phyloP scores from a whole-genome alignment of 163 green algal genomes.

The Prototheca wickerhamii region DNA sequence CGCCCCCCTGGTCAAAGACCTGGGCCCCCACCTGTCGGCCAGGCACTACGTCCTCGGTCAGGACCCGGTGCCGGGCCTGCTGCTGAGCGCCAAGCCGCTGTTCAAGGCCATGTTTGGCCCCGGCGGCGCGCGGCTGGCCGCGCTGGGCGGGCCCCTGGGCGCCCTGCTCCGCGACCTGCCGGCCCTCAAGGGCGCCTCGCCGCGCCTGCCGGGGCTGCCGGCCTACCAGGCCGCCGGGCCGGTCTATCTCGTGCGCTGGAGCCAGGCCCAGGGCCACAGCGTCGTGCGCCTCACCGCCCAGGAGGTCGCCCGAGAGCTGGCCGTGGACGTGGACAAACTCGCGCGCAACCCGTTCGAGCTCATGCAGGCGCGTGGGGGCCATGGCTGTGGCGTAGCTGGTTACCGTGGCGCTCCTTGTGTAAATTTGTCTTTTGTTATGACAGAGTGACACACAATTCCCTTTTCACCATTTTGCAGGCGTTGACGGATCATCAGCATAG shows the following conservation, averaged over 20 bases:
- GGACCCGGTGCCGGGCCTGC: not conserved
- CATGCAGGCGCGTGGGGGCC: too few species aligned
- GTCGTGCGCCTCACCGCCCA: not conserved
- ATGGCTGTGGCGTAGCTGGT: too few species aligned
- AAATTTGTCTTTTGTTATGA: too few species aligned
- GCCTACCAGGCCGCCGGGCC: not conserved
- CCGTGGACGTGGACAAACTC: not conserved
- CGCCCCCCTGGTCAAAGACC: too few species aligned
- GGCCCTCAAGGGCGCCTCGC: too few species aligned
- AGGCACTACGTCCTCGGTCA: not conserved
- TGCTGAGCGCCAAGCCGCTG: not conserved
- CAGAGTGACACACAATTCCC: not conserved
- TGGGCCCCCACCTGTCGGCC: not conserved
- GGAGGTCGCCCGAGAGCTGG: not conserved
- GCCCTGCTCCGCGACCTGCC: too few species aligned
- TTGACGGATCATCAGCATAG: slow-evolving; percentile 1
- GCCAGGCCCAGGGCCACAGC: not conserved
- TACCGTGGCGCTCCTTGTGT: too few species aligned
- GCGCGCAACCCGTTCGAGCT: not conserved
- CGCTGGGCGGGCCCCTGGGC: too few species aligned
- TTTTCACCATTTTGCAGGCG: not conserved
- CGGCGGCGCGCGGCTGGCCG: too few species aligned
- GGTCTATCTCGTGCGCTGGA: not conserved
- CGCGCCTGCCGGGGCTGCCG: too few species aligned
- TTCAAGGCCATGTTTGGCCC: not conserved